Base-by-base conservation (phyloP, 345 rosid species). In the Noccaea bulbosa region DNA sequence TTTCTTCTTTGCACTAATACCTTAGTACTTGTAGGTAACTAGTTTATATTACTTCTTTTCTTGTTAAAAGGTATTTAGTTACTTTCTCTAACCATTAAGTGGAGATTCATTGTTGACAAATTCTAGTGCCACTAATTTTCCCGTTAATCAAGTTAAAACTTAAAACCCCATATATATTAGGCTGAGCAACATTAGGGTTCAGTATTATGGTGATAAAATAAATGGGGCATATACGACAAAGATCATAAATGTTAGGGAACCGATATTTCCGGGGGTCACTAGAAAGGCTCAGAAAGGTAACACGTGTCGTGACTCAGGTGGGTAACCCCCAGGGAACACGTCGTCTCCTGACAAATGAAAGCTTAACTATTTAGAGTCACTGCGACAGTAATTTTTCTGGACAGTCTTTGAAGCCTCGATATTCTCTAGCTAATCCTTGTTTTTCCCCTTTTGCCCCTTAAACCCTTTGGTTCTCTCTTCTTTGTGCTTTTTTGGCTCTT, bases 251-350 rank as follows among this genome's bases (percentile, higher is more conserved):
- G 52, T 41, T 24, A 20, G 50, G 65, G 72, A 65, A 65, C 67
- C 78, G 68, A 67, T 58, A 8, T 59, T 74, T 50, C 54, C 78
- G 78, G 78, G 78, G 61, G 72, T 30, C 38, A 9, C 30, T 8
- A 6, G 16, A 56, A 72, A 9, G 41, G 11, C 11, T 59, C 33
- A 50, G 20, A 41, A 32, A 50, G 48, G 4, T 58, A 11, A 50
- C 44, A 73, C 54, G 72, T 73, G 77, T 73, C 67, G 7, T 41
- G n/a, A 66, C 60, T 49, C 17, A 3, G 37, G 67, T 73, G 67
- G 61, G 45, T 17, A 56, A 17, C 65, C 65, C 70, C 51, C 50
- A 48, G 30, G 12, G 65, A 69, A 65, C 66, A 58, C 49, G 20
- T 35, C 2, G 51, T 60, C 24, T 11, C 14, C 53, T 62, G 67